Percentiles rank a stretch among this genome's conserved stretches.
Conservation (phyloP, 2,329 filamentous ascomycete genomes). For the Aspergillus fischeri region DNA sequence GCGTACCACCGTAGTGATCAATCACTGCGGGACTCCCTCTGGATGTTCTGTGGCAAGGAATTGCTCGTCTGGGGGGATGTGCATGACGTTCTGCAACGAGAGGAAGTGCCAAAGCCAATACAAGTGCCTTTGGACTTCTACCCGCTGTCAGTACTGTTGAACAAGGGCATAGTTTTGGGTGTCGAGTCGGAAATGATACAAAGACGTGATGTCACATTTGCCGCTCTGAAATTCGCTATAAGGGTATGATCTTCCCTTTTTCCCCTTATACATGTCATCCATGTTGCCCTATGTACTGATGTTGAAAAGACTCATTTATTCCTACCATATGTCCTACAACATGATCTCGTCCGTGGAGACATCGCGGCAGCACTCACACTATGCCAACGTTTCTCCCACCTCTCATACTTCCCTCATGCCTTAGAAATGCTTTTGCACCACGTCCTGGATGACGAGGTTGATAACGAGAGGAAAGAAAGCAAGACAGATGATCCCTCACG, state of each 20-base stretch:
- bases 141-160: conserved; percentile 79
- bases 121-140: conserved; percentile 91
- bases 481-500: conserved; percentile 23
- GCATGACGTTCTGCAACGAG: conserved; percentile 72
- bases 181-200: conserved; percentile 93
- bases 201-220: conserved; percentile 84
- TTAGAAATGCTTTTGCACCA: conserved; percentile 89
- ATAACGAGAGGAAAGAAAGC: conserved; percentile 46
- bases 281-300: conserved; percentile 6
- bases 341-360: conserved; percentile 71
- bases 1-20: conserved; percentile 43
- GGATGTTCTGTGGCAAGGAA: conserved; percentile 86
- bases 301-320: conserved; percentile 80
- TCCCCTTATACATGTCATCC: not conserved
- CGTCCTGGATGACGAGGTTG: conserved; percentile 91
- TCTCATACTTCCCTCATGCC: conserved; percentile 90
- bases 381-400: conserved; percentile 76
- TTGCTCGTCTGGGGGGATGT: conserved; percentile 88
- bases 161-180: conserved; percentile 84
- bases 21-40: conserved; percentile 78
- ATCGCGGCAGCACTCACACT: conserved; percentile 76
- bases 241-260: conserved; percentile 56
- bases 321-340: conserved; percentile 78
- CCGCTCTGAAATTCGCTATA: conserved; percentile 82
- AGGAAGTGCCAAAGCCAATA: conserved; percentile 70